These are phyloP conservation scores for Pseudomonodictys pantanalensis DNA, from an alignment of 495 filamentous ascomycete genomes.

Conservation along the genomic window DNA sequence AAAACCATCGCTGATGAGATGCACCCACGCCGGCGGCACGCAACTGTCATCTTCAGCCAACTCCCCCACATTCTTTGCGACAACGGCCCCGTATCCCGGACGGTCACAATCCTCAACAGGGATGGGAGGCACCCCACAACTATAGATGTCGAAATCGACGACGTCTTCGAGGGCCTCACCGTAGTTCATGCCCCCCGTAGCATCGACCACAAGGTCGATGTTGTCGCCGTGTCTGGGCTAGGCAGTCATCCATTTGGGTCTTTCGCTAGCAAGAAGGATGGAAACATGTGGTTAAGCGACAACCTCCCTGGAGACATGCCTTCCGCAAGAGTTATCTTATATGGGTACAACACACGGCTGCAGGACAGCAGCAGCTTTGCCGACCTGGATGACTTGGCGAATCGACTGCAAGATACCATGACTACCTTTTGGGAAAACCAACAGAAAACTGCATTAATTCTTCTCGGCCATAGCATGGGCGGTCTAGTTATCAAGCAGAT, in stretches of 20 bases:
- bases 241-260: neutral
- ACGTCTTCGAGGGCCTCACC: no score
- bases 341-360: neutral
- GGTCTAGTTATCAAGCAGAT: neutral
- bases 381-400: neutral
- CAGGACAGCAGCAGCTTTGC: neutral
- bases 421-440: neutral
- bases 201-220: no score
- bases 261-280: neutral
- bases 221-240: neutral
- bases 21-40: no score
- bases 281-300: neutral
- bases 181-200: no score
- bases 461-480: neutral
- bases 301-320: neutral
- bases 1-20: no score
- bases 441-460: neutral
- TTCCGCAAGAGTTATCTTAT: neutral
- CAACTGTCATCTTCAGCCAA: no score
- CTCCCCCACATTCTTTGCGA: no score
- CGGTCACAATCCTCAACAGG: no score
- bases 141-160: no score
- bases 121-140: no score
- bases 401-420: neutral
- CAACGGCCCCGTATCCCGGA: no score